Evolutionary conservation across 129 eudicot genomes (phyloP).

Genomic region (sunflower (Helianthus annuus)): DNA sequence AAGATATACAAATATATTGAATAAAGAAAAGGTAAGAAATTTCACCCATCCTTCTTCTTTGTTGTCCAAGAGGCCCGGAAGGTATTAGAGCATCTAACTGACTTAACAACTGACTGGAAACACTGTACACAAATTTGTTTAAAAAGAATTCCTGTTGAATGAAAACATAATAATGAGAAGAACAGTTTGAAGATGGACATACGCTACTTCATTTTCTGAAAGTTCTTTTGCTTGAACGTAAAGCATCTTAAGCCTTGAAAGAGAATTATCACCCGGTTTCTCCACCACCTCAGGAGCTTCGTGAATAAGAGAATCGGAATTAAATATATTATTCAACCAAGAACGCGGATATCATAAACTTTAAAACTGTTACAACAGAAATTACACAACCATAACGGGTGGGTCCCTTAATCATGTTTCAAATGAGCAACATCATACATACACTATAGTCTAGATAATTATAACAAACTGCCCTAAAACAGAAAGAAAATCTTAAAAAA

Average conservation of each 20-base stretch:
- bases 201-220: conserved; percentile 82
- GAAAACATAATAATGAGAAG: conserved; percentile 2
- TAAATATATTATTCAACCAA: conserved; percentile 13
- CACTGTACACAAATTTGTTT: conserved; percentile 45
- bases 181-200: conserved; percentile 28
- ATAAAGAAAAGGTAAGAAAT: neutral
- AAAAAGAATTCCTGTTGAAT: neutral
- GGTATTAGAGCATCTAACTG: conserved; percentile 75
- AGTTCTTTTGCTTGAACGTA: conserved; percentile 85
- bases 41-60: conserved; percentile 80
- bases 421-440: neutral
- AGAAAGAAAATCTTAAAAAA: conserved; percentile 17
- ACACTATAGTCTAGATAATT: conserved; percentile 9
- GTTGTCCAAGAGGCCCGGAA: conserved; percentile 81
- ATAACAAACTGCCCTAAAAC: neutral
- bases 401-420: neutral
- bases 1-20: neutral
- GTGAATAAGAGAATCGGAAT: neutral
- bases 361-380: neutral
- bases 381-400: neutral
- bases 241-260: conserved; percentile 70
- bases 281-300: conserved; percentile 97
- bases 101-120: conserved; percentile 59
- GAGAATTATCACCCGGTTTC: conserved; percentile 88
- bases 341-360: neutral